Evolutionary conservation across 345 rosid species (phyloP), one percentile per base, ranked within the genome.

Genomic region (Salix suchowensis): DNA sequence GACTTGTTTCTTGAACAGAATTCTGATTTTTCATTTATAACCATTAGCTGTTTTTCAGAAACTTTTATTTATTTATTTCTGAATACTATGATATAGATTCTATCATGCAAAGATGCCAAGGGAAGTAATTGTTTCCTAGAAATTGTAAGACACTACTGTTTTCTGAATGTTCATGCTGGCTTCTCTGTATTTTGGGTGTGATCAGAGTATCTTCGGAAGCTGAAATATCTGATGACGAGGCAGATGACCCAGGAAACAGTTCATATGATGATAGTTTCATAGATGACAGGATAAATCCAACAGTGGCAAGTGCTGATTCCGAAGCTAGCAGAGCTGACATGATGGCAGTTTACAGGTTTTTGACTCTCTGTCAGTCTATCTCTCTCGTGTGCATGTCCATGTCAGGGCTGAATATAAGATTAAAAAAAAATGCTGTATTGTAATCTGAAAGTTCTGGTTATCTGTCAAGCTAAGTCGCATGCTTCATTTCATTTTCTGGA

Each of bases 281-380:
- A 67, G 97, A 95, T 86, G 94, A 95, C 76, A 76, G 89, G 73
- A 83, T 84, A 82, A 82, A 88, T 83, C 92, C 87, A 36, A 83
- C 93, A 13, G 86, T 79, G 2, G 76, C 85, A 70, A 85, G 83
- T 84, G 83, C 91, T 74, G 94, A 85, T 80, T 79, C 83, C 50
- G 89, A 85, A 73, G 81, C 89, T 75, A 82, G 87, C 84, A 81
- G 87, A 74, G 81, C 86, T 83, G 97, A 95, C 87, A 95, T 91
- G 97, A 87, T 91, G 90, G 94, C 93, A 70, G 46, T 95, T 71
- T 95, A 95, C 91, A 92, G 98, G 98, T 94, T 54, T 52, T 70
- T 73, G 7, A n/a, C 66, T 75, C 77, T 58, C 34, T 2, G 44
- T 40, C 44, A 40, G 44, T 40, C 44, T 73, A 76, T 48, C 76